phyloP scores from a whole-genome alignment of 495 filamentous ascomycete species.

The Mytilinidion resinicola region DNA sequence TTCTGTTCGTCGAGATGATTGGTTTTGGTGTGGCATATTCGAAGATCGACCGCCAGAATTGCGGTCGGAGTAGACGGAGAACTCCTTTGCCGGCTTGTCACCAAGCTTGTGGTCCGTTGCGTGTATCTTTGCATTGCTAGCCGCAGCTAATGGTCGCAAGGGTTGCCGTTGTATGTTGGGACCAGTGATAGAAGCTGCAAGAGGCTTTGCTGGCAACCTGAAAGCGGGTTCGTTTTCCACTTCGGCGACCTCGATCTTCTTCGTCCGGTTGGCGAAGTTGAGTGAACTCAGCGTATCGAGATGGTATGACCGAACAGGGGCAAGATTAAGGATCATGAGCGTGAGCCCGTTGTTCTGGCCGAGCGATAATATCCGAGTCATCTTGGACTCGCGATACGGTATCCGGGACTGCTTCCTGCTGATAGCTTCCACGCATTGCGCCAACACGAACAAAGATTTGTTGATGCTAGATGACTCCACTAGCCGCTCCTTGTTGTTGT shows the following conservation, averaged over 20 bases:
- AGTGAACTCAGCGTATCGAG: constrained; percentile 89
- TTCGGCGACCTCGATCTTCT: constrained; percentile 92
- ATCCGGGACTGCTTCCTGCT: constrained; percentile 71
- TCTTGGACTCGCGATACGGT: constrained; percentile 91
- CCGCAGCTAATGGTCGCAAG: constrained; percentile 59
- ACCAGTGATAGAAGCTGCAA: constrained; percentile 42
- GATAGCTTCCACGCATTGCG: constrained; percentile 95
- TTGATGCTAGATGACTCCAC: constrained; percentile 98
- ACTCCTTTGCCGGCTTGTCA: constrained; percentile 71
- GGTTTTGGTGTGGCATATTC: constrained; percentile 33
- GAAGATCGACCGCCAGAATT: constrained; percentile 39
- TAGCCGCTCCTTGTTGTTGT: constrained; percentile 89
- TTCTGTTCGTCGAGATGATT: constrained; percentile 38
- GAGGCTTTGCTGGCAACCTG: constrained; percentile 49
- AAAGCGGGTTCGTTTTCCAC: constrained; percentile 88
- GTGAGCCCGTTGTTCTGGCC: constrained; percentile 95
- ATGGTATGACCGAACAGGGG: constrained; percentile 79
- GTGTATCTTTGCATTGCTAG: constrained; percentile 55
- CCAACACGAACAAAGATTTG: constrained; percentile 90
- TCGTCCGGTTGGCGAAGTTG: constrained; percentile 91
- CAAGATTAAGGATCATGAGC: constrained; percentile 94
- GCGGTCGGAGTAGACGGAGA: constrained; percentile 72
- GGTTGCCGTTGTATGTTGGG: constrained; percentile 60
- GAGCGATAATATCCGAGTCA: constrained; percentile 88
- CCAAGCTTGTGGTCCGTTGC: constrained; percentile 46